Percentiles rank a stretch among this genome's conserved stretches.
These are phyloP conservation scores for Diospyros kaki DNA, from an alignment of 148 eudicot species.

Conservation along the genomic window DNA sequence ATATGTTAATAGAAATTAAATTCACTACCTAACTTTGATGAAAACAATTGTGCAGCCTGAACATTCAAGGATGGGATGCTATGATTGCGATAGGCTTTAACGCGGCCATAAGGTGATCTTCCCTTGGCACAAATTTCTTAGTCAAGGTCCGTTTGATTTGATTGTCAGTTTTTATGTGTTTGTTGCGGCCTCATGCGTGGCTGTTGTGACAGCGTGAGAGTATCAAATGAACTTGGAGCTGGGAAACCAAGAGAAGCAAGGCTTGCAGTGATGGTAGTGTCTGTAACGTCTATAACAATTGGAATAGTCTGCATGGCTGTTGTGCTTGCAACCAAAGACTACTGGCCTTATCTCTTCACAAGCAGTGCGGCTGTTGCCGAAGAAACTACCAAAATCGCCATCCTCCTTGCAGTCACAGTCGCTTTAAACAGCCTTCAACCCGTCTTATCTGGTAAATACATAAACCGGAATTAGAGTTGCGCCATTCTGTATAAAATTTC, in stretches of 20 bases:
- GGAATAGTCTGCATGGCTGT: conserved; percentile 44
- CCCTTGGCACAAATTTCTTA: not conserved
- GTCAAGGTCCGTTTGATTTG: too few species aligned
- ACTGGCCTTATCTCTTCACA: conserved; percentile 71
- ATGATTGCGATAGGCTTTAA: conserved; percentile 82
- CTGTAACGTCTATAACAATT: conserved; percentile 46
- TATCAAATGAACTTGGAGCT: conserved; percentile 80
- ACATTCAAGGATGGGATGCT: conserved; percentile 80
- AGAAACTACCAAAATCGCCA: conserved; percentile 53
- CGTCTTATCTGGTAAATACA: conserved; percentile 50
- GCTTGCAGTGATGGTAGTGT: conserved; percentile 60
- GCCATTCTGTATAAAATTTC: too few species aligned
- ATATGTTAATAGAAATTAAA: not conserved
- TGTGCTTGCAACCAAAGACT: conserved; percentile 52
- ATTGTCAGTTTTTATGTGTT: not conserved
- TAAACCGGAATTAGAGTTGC: too few species aligned
- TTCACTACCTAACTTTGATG: not conserved
- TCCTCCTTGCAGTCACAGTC: conserved; percentile 51
- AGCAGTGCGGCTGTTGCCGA: conserved; percentile 53
- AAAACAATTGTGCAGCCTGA: conserved; percentile 54
- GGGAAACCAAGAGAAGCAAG: conserved; percentile 59
- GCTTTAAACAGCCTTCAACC: conserved; percentile 66
- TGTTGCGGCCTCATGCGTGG: not conserved
- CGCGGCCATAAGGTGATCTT: conserved; percentile 74
- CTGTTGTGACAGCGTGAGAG: conserved; percentile 51